Evolutionary conservation across 805 yeast species (phyloP).

Genomic region (Ogataea zsoltii): DNA sequence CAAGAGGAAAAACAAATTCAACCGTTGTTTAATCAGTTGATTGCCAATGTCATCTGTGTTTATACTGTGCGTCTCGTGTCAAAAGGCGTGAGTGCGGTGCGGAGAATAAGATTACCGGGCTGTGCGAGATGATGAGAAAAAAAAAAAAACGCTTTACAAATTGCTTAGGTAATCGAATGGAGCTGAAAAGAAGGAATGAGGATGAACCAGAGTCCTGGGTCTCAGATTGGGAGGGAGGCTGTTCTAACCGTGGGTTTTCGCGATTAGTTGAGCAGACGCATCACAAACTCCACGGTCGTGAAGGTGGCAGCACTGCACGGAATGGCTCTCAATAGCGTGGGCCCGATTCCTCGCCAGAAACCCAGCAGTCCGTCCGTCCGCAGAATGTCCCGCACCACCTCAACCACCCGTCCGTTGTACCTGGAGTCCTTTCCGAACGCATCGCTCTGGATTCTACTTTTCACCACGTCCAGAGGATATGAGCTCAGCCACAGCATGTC

Average conservation of each 20-base stretch:
- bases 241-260: background rate
- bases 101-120: background rate
- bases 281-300: slow-evolving; percentile 70
- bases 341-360: slow-evolving; percentile 64
- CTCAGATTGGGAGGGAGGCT: background rate
- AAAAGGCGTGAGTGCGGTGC: no score
- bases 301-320: slow-evolving; percentile 76
- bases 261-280: slow-evolving; percentile 51
- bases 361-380: slow-evolving; percentile 47
- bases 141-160: no score
- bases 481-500: slow-evolving; percentile 62
- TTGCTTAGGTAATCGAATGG: no score
- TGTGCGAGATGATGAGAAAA: no score
- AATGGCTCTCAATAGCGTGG: slow-evolving; percentile 59
- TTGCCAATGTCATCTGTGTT: background rate
- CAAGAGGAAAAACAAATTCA: no score
- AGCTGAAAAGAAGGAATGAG: no score
- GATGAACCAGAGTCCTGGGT: no score
- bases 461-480: slow-evolving; percentile 54
- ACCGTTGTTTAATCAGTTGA: background rate
- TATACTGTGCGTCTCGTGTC: background rate
- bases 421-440: slow-evolving; percentile 44
- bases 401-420: slow-evolving; percentile 41
- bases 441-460: slow-evolving; percentile 55
- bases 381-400: slow-evolving; percentile 43